Conservation (phyloP, 2,329 filamentous ascomycete species). For the Metarhizium brunneum region DNA sequence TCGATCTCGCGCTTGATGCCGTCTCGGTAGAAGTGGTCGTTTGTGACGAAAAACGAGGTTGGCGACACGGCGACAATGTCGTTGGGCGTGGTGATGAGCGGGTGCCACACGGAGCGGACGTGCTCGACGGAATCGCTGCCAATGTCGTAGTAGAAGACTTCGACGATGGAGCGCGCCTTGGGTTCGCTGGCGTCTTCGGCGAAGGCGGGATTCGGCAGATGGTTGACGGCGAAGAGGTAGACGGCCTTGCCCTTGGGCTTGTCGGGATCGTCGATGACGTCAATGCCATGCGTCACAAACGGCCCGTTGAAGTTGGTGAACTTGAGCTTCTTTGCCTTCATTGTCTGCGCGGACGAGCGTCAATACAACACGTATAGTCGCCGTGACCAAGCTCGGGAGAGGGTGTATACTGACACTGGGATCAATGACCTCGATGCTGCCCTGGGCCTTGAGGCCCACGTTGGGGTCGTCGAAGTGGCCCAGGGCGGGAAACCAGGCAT, state of each 20-base stretch:
- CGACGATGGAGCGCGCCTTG: constrained; percentile 42
- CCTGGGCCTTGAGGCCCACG: constrained; percentile 24
- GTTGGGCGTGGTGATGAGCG: constrained; percentile 47
- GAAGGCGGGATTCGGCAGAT: constrained; percentile 39
- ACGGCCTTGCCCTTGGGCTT: constrained; percentile 28
- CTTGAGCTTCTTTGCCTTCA: constrained; percentile 29
- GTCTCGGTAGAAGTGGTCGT: constrained; percentile 46
- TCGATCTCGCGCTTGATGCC: constrained; percentile 39
- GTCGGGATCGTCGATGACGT: constrained; percentile 42
- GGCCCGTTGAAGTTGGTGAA: constrained; percentile 42
- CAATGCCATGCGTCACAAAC: constrained; percentile 52
- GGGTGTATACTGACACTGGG: constrained; percentile 31
- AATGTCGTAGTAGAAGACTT: constrained; percentile 46
- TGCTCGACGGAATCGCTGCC: constrained; percentile 31
- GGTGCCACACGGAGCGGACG: constrained; percentile 43
- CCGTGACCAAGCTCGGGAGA: neutral
- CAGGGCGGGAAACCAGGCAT: constrained; percentile 43
- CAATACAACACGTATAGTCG: neutral
- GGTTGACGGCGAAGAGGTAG: constrained; percentile 54
- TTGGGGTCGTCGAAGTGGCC: constrained; percentile 30
- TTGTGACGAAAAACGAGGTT: constrained; percentile 46
- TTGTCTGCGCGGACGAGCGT: constrained; percentile 8
- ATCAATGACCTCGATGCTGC: constrained; percentile 43
- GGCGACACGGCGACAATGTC: constrained; percentile 42
- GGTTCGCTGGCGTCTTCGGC: constrained; percentile 16